Evolutionary conservation across 2,329 filamentous ascomycete genomes (phyloP), one percentile per base, ranked within the genome.

Genomic region (Daldinia sp.): DNA sequence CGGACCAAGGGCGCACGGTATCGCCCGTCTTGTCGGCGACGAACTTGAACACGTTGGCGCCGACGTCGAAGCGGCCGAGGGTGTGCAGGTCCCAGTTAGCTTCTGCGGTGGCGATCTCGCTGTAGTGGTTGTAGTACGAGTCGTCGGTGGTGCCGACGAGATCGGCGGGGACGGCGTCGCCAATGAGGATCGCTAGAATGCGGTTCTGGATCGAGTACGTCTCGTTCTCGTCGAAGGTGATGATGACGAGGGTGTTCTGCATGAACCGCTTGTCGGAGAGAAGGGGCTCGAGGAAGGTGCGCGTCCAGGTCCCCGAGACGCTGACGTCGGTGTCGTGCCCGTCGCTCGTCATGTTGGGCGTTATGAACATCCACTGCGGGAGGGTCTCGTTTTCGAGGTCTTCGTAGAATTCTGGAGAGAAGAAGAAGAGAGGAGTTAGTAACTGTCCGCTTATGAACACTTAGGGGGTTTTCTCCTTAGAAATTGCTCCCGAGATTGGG

Each of bases 141-240:
- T 81, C 75, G 79, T 97, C 93, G 1, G 83, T 88, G 26, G 91
- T 93, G 63, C 91, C 91, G 46, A 88, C 81, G 0, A 92, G 85
- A n/a, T 86, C 59, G 4, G 82, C 59, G 10, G 92, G 91, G 1
- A 97, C 80, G n/a, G 89, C 90, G 65, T 92, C 92, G 15, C 93
- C 93, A 2, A 96, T 82, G 0, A 96, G 85, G 71, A 96, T 85
- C 69, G 83, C 87, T 67, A 93, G 87, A 59, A 96, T 86, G 44
- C 85, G 84, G 85, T 96, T 96, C 73, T 87, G 86, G 28, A 83
- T 81, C 5, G 83, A 79, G 80, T 94, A 93, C 9, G 86, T 89
- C 74, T 90, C 87, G 78, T 90, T 92, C 81, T 96, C 93, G 71
- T 96, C 93, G 75, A 93, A 96, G 9, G 89, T 94, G 67, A 96